Evolutionary conservation across 306 rosid genomes (phyloP).

Genomic region (Vigna angularis): DNA sequence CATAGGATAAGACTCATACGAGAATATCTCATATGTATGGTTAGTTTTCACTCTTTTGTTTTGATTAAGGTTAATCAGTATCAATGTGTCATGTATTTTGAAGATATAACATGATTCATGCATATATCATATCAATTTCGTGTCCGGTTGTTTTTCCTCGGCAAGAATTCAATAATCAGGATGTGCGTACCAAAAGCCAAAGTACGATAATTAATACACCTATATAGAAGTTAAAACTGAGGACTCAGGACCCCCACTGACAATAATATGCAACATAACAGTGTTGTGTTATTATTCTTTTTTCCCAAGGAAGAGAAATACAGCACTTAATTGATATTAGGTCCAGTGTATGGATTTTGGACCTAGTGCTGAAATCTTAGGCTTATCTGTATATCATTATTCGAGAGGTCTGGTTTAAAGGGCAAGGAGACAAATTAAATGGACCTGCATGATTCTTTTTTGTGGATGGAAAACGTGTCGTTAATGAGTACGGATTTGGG

Average conservation of each 20-base stretch:
- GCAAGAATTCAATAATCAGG: not conserved
- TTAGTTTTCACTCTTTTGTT: not conserved
- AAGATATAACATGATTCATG: not conserved
- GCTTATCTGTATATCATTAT: constrained; percentile 8
- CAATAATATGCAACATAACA: constrained; percentile 7
- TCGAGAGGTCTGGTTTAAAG: not conserved
- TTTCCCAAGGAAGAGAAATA: not conserved
- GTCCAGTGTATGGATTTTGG: not conserved
- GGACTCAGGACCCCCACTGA: not conserved
- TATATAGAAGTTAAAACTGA: not conserved
- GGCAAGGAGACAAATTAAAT: not conserved
- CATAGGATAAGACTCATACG: too few species aligned
- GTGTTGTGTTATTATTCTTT: not conserved
- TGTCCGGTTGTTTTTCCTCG: not conserved
- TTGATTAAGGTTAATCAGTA: not conserved
- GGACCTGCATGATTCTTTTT: not conserved
- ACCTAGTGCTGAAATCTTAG: constrained; percentile 8
- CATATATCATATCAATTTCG: not conserved
- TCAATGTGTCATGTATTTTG: not conserved
- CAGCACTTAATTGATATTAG: not conserved
- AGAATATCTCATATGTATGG: not conserved
- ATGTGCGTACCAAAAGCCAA: not conserved
- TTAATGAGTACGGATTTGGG: constrained; percentile 11
- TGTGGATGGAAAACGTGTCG: constrained; percentile 6
- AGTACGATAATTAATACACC: constrained; percentile 3